Evolutionary conservation across 106 monocot genomes (phyloP), one percentile per base, ranked within the genome.

Genomic region (Ottelia alismoides): DNA sequence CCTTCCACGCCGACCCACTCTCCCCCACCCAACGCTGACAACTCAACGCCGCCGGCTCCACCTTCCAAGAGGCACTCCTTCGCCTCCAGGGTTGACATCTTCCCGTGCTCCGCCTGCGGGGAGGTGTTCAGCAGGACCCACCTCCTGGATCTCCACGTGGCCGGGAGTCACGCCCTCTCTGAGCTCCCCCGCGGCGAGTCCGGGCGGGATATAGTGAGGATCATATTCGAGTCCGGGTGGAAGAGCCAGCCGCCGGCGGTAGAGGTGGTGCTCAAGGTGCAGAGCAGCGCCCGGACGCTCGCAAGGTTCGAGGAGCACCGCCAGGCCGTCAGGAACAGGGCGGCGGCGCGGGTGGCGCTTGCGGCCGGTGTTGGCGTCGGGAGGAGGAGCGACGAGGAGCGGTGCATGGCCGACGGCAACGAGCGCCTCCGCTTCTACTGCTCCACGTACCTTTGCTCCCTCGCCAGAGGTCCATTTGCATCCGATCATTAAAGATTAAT

Each of bases 381-480:
- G 23, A 22, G 58, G 28, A 16, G 66, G 58, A 27, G 14, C 28
- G 14, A 30, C 20, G 51, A 76, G 35, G 76, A 76, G 62, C 64
- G 84, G 23, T 79, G 75, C 69, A 58, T 76, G 27, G 79, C 76
- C 7, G 79, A 84, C 69, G 84, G 84, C 20, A 84, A 84, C 76
- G 79, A 84, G 72, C 64, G 79, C n/a, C 72, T 84, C 25, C 35
- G 76, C 16, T 84, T 84, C 65, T 76, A 76, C 69, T 72, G 84
- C 65, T 53, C 78, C 50, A 72, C 84, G 25, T 52, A 53, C 26
- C 49, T 79, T 22, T 84, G 84, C 76, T 19, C 72, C 9, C 45
- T 58, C 30, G 10, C 9, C 27, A 25, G n/a, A 30, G 11, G n/a
- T n/a, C n/a, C n/a, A n/a, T n/a, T n/a, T n/a, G n/a, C n/a, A n/a